Conservation (phyloP, 208 protist genomes). For the Wallacemonas collosoma region DNA sequence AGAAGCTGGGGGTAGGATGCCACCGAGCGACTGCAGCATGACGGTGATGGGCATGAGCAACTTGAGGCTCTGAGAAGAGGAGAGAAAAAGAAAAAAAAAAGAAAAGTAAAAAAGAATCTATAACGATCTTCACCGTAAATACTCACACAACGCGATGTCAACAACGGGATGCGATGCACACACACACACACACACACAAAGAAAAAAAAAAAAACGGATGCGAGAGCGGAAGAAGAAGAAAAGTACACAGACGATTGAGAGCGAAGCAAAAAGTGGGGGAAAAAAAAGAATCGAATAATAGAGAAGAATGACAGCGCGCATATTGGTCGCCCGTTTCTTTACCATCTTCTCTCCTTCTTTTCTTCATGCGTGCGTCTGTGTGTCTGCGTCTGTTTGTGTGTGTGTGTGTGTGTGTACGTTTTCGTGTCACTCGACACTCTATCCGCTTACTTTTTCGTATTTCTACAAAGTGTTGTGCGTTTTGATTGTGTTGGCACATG, state of each 20-base stretch:
- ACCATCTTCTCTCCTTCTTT: too few species aligned
- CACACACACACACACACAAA: not conserved
- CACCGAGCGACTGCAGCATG: too few species aligned
- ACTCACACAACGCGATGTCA: slow-evolving; percentile 7
- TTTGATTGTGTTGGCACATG: too few species aligned
- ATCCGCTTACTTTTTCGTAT: not conserved
- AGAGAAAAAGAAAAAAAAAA: slow-evolving; percentile 30
- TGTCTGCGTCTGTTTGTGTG: not conserved
- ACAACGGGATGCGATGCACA: not conserved
- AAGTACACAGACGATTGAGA: too few species aligned
- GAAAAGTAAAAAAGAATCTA: not conserved
- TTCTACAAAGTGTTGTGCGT: too few species aligned
- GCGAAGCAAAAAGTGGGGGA: not conserved
- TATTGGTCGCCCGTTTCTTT: too few species aligned
- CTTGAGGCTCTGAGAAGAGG: too few species aligned
- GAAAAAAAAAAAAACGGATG: not conserved
- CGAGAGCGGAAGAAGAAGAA: too few species aligned
- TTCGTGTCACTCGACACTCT: not conserved
- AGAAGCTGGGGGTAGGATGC: not conserved
- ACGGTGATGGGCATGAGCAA: too few species aligned
- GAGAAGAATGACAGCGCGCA: too few species aligned
- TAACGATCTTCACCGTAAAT: not conserved
- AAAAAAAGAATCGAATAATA: not conserved
- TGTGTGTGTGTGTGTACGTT: not conserved
- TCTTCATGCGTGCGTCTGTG: not conserved